Evolutionary conservation across 345 rosid species (phyloP).

Genomic region (Hibiscus tridactylites): DNA sequence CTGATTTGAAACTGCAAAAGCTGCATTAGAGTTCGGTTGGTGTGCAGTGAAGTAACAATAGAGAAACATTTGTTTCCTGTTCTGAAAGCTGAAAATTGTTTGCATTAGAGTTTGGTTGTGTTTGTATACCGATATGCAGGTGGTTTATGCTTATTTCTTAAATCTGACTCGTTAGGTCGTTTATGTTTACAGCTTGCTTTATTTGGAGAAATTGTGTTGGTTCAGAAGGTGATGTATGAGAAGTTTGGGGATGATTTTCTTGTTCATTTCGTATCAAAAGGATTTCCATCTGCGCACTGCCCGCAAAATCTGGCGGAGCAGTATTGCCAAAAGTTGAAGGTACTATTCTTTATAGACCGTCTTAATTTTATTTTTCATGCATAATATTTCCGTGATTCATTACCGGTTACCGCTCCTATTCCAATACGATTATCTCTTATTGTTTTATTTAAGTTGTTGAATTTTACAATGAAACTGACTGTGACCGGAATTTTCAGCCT

Average conservation of each 20-base stretch:
- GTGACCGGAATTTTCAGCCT: background rate
- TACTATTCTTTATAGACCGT: slow-evolving; percentile 8
- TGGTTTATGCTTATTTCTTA: background rate
- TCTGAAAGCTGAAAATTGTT: too few species aligned
- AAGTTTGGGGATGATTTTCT: slow-evolving; percentile 78
- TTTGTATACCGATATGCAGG: background rate
- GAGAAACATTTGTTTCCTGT: background rate
- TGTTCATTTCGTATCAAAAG: slow-evolving; percentile 45
- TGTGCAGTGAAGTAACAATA: too few species aligned
- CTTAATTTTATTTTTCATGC: background rate
- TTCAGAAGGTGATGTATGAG: slow-evolving; percentile 94
- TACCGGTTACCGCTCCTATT: background rate
- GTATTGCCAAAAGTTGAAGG: slow-evolving; percentile 91
- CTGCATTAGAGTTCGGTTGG: background rate
- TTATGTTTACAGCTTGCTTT: slow-evolving; percentile 48
- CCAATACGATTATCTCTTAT: background rate
- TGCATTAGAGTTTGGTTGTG: background rate
- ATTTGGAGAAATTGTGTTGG: slow-evolving; percentile 79
- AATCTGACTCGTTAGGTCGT: background rate
- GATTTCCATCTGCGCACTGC: slow-evolving; percentile 45
- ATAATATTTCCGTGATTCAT: background rate
- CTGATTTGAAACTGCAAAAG: too few species aligned
- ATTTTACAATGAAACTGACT: background rate
- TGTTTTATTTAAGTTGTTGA: background rate
- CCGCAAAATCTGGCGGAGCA: slow-evolving; percentile 67